Conservation (phyloP, 2,329 filamentous ascomycete genomes). For the Fusarium sp. region DNA sequence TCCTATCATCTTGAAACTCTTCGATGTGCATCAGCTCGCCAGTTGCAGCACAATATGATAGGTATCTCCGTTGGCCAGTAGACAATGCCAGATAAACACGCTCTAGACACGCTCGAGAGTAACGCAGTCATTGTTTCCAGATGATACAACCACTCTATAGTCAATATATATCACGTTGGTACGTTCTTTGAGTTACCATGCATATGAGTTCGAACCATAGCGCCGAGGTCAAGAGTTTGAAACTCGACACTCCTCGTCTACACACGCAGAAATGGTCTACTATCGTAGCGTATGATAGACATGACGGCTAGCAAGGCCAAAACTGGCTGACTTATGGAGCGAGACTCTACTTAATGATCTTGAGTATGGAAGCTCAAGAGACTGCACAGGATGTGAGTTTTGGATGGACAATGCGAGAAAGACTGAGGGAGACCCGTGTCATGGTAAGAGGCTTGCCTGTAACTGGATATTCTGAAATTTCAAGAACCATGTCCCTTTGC, state of each 20-base stretch:
- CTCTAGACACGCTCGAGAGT: neutral
- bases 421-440: too few species aligned
- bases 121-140: neutral
- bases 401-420: neutral
- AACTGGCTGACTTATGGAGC: accelerated
- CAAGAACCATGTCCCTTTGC: too few species aligned
- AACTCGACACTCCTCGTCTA: neutral
- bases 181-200: neutral
- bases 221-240: neutral
- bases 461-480: too few species aligned
- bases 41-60: neutral
- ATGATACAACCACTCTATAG: neutral
- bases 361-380: neutral
- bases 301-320: neutral
- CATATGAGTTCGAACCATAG: neutral
- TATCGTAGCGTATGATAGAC: too few species aligned
- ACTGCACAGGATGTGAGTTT: neutral
- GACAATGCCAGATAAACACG: neutral
- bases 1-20: neutral
- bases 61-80: neutral
- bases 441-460: neutral
- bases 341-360: neutral
- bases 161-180: neutral
- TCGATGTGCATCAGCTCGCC: neutral
- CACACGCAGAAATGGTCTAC: neutral